Conservation (phyloP, 2,329 filamentous ascomycete genomes). For the Trichophyton rubrum region DNA sequence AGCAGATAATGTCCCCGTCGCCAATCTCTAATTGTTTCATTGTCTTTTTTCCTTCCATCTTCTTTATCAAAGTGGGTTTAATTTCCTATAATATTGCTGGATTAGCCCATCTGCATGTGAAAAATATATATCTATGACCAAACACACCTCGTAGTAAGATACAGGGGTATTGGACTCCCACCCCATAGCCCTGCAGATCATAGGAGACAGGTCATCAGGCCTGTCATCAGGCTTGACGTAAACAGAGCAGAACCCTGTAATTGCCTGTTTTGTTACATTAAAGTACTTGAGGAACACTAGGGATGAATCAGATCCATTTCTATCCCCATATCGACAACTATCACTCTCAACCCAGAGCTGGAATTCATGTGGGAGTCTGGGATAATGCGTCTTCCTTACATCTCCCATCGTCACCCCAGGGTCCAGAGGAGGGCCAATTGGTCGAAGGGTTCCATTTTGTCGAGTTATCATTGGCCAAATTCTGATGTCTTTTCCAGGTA, state of each 20-base stretch:
- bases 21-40: slow-evolving; percentile 87
- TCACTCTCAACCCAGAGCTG: slow-evolving; percentile 78
- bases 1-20: slow-evolving; percentile 92
- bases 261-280: not conserved
- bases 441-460: slow-evolving; percentile 94
- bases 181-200: slow-evolving; percentile 34
- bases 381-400: slow-evolving; percentile 46
- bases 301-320: slow-evolving; percentile 58
- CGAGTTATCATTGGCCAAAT: slow-evolving; percentile 57
- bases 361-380: slow-evolving; percentile 35
- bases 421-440: slow-evolving; percentile 76
- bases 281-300: slow-evolving; percentile 69
- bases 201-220: slow-evolving; percentile 68
- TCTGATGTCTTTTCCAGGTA: not conserved
- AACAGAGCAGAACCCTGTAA: slow-evolving; percentile 49
- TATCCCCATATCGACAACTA: slow-evolving; percentile 55
- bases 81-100: slow-evolving; percentile 51
- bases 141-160: not conserved
- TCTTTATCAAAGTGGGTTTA: slow-evolving; percentile 93
- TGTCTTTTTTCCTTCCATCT: slow-evolving; percentile 79
- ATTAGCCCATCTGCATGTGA: not conserved
- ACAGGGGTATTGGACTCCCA: not conserved
- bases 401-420: slow-evolving; percentile 66
- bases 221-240: slow-evolving; percentile 82
- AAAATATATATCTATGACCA: not conserved